These are phyloP conservation scores for Brassica juncea DNA, from an alignment of 345 rosid species.

Conservation along the genomic window DNA sequence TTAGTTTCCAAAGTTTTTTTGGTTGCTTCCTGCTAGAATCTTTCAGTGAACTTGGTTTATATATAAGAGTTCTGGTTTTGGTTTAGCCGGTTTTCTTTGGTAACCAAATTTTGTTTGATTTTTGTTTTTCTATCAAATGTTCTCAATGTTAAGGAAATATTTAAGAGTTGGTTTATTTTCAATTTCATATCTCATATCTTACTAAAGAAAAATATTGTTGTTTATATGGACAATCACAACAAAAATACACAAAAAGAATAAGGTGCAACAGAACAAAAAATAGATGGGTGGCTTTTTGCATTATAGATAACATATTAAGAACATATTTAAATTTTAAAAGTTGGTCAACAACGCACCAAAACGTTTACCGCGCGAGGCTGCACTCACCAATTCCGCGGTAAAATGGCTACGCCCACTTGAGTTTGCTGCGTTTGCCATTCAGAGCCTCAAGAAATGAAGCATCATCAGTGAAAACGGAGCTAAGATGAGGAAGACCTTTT, in stretches of 20 bases:
- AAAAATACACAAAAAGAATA: not conserved
- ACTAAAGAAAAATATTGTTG: not conserved
- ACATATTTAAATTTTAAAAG: not conserved
- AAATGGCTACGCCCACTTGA: not conserved
- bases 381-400: constrained; percentile 9
- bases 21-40: not conserved
- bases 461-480: constrained; percentile 12
- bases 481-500: not conserved
- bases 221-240: not conserved
- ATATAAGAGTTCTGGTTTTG: not conserved
- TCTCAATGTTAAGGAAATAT: not conserved
- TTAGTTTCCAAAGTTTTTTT: not conserved
- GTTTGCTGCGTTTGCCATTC: constrained; percentile 19
- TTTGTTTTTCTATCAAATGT: not conserved
- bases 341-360: not conserved
- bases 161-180: not conserved
- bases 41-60: not conserved
- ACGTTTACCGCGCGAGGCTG: constrained; percentile 18
- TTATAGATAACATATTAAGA: not conserved
- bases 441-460: constrained; percentile 20
- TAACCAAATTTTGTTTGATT: not conserved
- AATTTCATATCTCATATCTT: not conserved
- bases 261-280: constrained; percentile 1
- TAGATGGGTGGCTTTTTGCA: constrained; percentile 7
- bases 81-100: not conserved